A percentile compares a stretch with the other conserved stretches of the same genome.
These are phyloP conservation scores for Cryptosporidium parvum DNA, from an alignment of 169 alveolate genomes.

Conservation along the genomic window DNA sequence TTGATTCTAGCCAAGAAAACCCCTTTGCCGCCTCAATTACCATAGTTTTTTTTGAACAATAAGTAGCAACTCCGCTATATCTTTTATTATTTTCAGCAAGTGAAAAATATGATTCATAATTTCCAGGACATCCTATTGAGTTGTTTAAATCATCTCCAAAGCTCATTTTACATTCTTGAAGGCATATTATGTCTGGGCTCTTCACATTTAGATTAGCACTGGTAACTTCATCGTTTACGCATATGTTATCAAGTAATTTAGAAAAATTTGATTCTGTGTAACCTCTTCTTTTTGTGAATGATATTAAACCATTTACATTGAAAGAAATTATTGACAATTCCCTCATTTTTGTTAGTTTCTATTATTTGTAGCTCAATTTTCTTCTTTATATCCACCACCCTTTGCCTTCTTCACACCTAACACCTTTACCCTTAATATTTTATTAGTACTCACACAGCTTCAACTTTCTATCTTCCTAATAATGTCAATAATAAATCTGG, in stretches of 20 bases:
- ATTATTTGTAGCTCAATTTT: no score
- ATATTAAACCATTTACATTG: slow-evolving; percentile 56
- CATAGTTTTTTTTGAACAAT: neutral
- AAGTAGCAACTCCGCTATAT: slow-evolving; percentile 66
- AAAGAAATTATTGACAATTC: slow-evolving; percentile 18
- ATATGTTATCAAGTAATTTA: slow-evolving; percentile 14
- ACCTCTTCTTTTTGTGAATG: slow-evolving; percentile 38
- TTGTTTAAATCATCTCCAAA: slow-evolving; percentile 25
- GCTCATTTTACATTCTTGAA: slow-evolving; percentile 68
- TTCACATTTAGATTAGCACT: neutral
- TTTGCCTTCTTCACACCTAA: neutral
- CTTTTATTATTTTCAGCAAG: slow-evolving; percentile 42
- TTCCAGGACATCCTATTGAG: slow-evolving; percentile 36
- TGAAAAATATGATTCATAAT: slow-evolving; percentile 39
- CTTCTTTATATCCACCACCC: neutral
- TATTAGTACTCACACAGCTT: neutral
- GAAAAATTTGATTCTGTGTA: slow-evolving; percentile 30
- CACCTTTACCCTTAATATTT: neutral
- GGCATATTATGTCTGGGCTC: slow-evolving; percentile 34
- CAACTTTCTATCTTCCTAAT: no score
- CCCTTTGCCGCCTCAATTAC: slow-evolving; percentile 38
- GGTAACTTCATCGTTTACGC: neutral
- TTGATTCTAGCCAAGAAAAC: slow-evolving; percentile 39
- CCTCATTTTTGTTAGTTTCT: neutral
- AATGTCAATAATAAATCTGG: no score